Evolutionary conservation across 2,329 filamentous ascomycete genomes (phyloP).

Genomic region (Penicillium paneum): DNA sequence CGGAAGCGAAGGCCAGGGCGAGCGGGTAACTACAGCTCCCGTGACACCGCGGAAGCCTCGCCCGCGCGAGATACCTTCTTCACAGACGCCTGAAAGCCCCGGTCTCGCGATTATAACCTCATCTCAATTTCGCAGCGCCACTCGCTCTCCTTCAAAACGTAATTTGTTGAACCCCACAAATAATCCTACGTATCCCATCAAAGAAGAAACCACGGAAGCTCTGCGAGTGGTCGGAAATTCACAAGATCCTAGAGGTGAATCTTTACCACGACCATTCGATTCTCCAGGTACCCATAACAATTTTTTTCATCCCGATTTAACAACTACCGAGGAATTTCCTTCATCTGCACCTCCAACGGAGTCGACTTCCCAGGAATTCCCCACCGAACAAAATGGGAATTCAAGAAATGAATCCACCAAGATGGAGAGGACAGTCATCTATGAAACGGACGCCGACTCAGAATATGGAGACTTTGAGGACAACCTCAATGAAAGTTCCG

Average conservation of each 20-base stretch:
- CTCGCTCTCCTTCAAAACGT: slow-evolving; percentile 28
- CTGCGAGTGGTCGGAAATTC: slow-evolving; percentile 1
- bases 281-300: not conserved
- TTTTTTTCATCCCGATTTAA: not conserved
- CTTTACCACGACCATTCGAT: not conserved
- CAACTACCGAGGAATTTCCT: not conserved
- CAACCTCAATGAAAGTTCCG: slow-evolving; percentile 9
- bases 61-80: slow-evolving; percentile 40
- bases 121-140: slow-evolving; percentile 31
- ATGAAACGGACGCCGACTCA: slow-evolving; percentile 44
- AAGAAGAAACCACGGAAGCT: slow-evolving; percentile 19
- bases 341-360: slow-evolving; percentile 3
- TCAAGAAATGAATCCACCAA: slow-evolving; percentile 4
- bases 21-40: slow-evolving; percentile 9
- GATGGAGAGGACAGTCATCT: slow-evolving; percentile 35
- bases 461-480: slow-evolving; percentile 33
- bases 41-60: slow-evolving; percentile 35
- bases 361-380: not conserved
- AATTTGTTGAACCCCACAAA: not conserved
- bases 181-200: slow-evolving; percentile 9
- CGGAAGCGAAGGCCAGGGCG: not conserved
- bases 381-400: not conserved
- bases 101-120: slow-evolving; percentile 37
- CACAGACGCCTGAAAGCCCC: slow-evolving; percentile 44
- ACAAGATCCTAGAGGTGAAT: slow-evolving; percentile 1